phyloP scores from a whole-genome alignment of 2,329 filamentous ascomycete species.

The Helminthosporium solani region DNA sequence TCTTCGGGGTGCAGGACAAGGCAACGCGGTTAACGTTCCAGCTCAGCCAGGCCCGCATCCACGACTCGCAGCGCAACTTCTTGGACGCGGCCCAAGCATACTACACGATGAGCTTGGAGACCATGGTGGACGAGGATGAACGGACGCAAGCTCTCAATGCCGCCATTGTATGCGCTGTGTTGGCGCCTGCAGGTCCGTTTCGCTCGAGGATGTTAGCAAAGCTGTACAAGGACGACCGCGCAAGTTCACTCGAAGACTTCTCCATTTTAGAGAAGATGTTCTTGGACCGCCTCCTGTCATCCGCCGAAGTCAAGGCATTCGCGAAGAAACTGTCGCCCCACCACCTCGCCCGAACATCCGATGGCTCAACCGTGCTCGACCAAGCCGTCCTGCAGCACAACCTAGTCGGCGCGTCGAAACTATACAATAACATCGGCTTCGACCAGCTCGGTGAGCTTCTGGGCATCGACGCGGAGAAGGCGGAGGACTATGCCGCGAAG shows the following conservation, averaged over 20 bases:
- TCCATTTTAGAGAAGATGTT: conserved; percentile 97
- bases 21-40: conserved; percentile 81
- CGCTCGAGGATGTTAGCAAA: conserved; percentile 77
- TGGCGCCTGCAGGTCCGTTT: conserved; percentile 85
- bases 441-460: conserved; percentile 75
- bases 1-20: conserved; percentile 73
- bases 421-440: conserved; percentile 54
- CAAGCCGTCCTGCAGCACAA: conserved; percentile 97
- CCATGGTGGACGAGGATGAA: conserved; percentile 81
- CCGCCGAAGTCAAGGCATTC: conserved; percentile 83
- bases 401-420: conserved; percentile 73
- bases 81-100: conserved; percentile 85
- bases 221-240: conserved; percentile 90
- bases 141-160: conserved; percentile 80
- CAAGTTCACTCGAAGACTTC: conserved; percentile 73
- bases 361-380: conserved; percentile 89
- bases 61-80: conserved; percentile 87
- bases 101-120: conserved; percentile 78
- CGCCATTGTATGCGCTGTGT: conserved; percentile 87
- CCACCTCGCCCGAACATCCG: conserved; percentile 84
- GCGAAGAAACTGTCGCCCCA: conserved; percentile 78
- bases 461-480: conserved; percentile 74
- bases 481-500: conserved; percentile 85
- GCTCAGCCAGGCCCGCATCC: conserved; percentile 87
- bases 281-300: conserved; percentile 77